Base-by-base conservation (phyloP, 2,329 filamentous ascomycete genomes). In the Dothideomycetes sp. region DNA sequence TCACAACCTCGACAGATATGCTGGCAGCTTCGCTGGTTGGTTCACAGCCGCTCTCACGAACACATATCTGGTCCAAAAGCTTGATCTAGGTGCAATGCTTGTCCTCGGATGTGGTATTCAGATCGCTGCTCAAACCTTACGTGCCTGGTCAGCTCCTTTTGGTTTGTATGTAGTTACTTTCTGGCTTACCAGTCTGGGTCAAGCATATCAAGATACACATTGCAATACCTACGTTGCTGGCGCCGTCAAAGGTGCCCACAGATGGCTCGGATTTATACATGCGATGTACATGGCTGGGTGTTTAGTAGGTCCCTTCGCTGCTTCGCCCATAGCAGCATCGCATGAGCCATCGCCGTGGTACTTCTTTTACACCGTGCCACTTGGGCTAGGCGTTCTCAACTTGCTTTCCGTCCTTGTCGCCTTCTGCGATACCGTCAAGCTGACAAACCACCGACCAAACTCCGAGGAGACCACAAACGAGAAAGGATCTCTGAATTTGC, bases 191-290 rank as follows among this genome's bases (percentile, higher is more conserved):
- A 71, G 70, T 8, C 51, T 78, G 0, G 77, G 78, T 0, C 75
- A 79, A 53, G 78, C 73, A 0, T 79, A 72, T 42, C 74, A 81
- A 45, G 78, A 82, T 47, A 71, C 76, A 0, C 74, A 79, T 16
- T 69, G 71, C 1, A 81, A 82, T 43, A 74, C 74, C 0, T 81
- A 75, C 43, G 75, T 79, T 1, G 65, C 70, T 10, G 34, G 28
- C 0, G 63, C 66, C 0, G 54, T 70, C 1, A 64, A 65, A 8
- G 63, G 62, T 12, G 70, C 74, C 0, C 74, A 81, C 51, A 61
- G 74, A 4, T 80, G 74, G 71, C 61, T 81, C 0, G 72, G 74
- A 0, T 72, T 80, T 40, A 77, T 81, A 12, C 78, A 81, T 46
- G 77, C 75, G 7, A 76, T 74, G 65, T 81, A 77, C 49, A 65